Evolutionary conservation across 176 grass and related monocot genomes (phyloP).

Genomic region (Oryza longistaminata): DNA sequence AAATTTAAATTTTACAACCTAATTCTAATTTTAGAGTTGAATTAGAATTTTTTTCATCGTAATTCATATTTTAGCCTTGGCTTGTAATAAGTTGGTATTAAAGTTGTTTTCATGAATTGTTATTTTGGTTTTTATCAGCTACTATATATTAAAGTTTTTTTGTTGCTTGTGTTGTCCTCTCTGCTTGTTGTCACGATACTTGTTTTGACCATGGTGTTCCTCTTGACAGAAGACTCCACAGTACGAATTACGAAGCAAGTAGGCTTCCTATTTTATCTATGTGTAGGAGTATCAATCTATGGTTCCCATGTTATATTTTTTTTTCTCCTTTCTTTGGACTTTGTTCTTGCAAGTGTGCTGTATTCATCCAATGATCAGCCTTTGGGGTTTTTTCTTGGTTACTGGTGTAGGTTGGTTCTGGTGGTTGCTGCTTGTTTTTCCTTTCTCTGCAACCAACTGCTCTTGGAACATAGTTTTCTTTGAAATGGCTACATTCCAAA

Average conservation of each 20-base stretch:
- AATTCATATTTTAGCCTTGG: too few species aligned
- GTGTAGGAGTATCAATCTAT: neutral
- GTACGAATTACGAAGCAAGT: neutral
- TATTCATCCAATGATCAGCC: neutral
- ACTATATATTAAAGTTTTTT: too few species aligned
- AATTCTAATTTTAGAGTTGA: too few species aligned
- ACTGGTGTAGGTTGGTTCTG: neutral
- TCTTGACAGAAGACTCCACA: neutral
- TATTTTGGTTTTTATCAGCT: too few species aligned
- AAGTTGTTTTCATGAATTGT: too few species aligned
- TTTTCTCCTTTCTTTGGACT: neutral
- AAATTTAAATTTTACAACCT: too few species aligned
- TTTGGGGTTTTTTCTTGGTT: neutral
- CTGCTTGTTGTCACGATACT: neutral
- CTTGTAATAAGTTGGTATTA: too few species aligned
- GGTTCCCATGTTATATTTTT: neutral
- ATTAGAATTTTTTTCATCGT: too few species aligned
- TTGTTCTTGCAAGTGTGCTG: neutral
- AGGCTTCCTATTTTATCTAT: neutral
- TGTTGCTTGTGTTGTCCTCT: slow-evolving; percentile 5
- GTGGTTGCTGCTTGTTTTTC: neutral
- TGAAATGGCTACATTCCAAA: neutral
- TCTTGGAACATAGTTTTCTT: neutral
- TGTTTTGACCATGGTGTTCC: neutral
- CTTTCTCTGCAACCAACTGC: neutral